phyloP scores from a whole-genome alignment of 2,329 filamentous ascomycete species.

The Monosporascus sp. region DNA sequence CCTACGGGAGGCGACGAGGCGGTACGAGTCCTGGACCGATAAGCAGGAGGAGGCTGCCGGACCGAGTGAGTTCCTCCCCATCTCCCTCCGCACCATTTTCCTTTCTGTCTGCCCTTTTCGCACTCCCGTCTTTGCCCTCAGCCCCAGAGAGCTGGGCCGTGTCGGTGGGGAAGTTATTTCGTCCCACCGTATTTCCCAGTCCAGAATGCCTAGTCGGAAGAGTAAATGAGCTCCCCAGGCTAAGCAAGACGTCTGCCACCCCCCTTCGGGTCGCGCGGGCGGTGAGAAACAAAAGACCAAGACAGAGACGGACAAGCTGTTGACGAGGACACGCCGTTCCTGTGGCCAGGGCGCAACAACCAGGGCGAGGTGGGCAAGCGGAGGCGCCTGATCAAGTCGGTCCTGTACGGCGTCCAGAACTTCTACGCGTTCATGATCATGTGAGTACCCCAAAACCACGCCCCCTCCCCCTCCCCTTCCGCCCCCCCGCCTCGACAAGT shows the following conservation, averaged over 20 bases:
- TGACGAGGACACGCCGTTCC: conserved; percentile 55
- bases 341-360: conserved; percentile 65
- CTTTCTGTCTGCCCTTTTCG: conserved; percentile 1
- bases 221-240: neutral
- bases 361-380: conserved; percentile 55
- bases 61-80: conserved; percentile 43
- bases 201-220: neutral
- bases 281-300: conserved; percentile 10
- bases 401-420: conserved; percentile 85
- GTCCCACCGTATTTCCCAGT: neutral
- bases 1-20: conserved; percentile 68
- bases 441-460: conserved; percentile 52
- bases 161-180: too few species aligned
- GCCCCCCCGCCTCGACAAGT: neutral
- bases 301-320: conserved; percentile 40
- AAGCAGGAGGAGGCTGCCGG: conserved; percentile 38
- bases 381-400: conserved; percentile 73
- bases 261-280: neutral
- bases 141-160: too few species aligned
- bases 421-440: conserved; percentile 99
- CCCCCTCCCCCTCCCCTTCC: neutral
- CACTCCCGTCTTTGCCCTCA: neutral
- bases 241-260: conserved; percentile 5
- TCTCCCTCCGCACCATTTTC: conserved; percentile 2
- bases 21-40: conserved; percentile 63